A percentile compares a stretch with the other conserved stretches of the same genome.
Evolutionary conservation across 768 basidiomycete species (phyloP).

Genomic region (Mycena olivaceomarginata): DNA sequence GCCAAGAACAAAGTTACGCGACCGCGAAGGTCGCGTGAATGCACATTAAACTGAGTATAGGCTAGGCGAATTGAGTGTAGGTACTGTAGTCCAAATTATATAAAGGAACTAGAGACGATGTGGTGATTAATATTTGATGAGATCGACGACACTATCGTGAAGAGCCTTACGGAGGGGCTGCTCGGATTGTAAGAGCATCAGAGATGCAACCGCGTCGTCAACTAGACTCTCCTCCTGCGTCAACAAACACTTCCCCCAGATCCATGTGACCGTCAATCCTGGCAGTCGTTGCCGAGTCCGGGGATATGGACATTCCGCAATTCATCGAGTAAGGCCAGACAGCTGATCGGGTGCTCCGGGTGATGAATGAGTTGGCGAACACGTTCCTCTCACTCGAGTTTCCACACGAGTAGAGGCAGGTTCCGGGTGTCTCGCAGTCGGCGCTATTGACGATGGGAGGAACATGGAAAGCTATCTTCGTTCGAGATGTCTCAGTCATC

Average conservation of each 20-base stretch:
- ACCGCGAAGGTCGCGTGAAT: no score
- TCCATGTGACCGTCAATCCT: no score
- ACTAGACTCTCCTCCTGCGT: conserved; percentile 12
- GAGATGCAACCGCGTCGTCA: background rate
- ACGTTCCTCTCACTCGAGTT: conserved; percentile 14
- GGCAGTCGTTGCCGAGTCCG: background rate
- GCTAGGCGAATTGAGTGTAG: no score
- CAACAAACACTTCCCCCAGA: background rate
- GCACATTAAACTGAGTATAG: no score
- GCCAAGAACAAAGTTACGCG: no score
- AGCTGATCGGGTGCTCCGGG: conserved; percentile 15
- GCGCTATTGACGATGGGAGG: background rate
- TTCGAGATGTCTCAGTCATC: background rate
- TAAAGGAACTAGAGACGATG: no score
- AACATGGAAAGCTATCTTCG: conserved; percentile 16
- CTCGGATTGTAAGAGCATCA: no score
- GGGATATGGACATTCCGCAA: conserved; percentile 1
- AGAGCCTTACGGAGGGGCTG: no score
- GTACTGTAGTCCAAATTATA: no score
- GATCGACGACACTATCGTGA: no score
- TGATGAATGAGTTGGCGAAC: conserved; percentile 34
- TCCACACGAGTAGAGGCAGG: conserved; percentile 17
- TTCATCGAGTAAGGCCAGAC: background rate
- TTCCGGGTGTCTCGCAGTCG: background rate
- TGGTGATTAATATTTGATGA: no score